Conservation (phyloP, 2,329 filamentous ascomycete genomes). For the Orbilia javanica region DNA sequence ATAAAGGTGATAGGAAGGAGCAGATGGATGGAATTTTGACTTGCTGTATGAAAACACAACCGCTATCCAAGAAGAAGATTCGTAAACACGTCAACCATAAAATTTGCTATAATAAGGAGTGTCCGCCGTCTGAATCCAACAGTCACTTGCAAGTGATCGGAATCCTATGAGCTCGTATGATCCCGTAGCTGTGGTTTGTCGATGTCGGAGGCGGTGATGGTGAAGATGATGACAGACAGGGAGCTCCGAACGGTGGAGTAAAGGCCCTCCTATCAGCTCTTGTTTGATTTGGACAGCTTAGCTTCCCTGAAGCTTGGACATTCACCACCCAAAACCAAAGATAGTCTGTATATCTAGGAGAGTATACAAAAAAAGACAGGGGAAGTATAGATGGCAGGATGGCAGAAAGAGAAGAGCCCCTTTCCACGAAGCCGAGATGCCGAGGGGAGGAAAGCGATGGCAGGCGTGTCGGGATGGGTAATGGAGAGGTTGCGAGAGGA, state of each 20-base stretch:
- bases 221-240: conserved; percentile 7
- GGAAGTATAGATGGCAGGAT: conserved; percentile 5
- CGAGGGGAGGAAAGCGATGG: conserved; percentile 38
- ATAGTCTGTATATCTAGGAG: not conserved
- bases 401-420: conserved; percentile 12
- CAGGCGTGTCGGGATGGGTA: conserved; percentile 36
- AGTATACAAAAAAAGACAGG: conserved; percentile 1
- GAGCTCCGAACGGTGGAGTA: conserved; percentile 16
- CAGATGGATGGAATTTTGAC: not conserved
- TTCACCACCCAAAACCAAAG: conserved; percentile 1
- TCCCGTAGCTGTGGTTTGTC: conserved; percentile 25
- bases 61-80: conserved; percentile 47
- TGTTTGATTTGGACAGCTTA: conserved; percentile 23
- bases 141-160: conserved; percentile 24
- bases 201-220: not conserved
- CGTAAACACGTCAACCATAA: conserved; percentile 58
- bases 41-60: conserved; percentile 22
- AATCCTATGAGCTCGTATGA: conserved; percentile 12
- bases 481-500: conserved; percentile 22
- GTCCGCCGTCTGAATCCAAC: conserved; percentile 22
- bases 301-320: conserved; percentile 26
- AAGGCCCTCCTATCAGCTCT: conserved; percentile 28
- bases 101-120: conserved; percentile 44
- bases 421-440: conserved; percentile 37
- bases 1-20: not conserved